Percentiles rank a stretch among this genome's conserved stretches.
These are phyloP conservation scores for Prunus fruticosa DNA, from an alignment of 306 rosid genomes.

Conservation along the genomic window DNA sequence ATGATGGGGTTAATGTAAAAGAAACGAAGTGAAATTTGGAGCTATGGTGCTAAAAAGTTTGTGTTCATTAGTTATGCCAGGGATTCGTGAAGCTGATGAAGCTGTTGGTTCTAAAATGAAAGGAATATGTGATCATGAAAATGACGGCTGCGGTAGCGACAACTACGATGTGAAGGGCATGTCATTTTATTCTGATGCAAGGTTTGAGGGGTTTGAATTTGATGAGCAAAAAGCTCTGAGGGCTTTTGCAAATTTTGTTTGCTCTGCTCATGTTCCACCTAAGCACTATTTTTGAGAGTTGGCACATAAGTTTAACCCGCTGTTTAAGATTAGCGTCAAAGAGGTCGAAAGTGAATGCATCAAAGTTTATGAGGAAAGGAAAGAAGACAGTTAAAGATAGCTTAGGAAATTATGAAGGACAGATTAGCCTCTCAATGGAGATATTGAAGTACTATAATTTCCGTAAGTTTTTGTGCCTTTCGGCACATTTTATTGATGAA, in stretches of 20 bases:
- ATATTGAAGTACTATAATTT: not conserved
- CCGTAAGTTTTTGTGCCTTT: not conserved
- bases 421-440: constrained; percentile 6
- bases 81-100: not conserved
- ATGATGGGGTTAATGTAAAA: too few species aligned
- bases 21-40: too few species aligned
- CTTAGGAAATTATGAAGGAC: constrained; percentile 1
- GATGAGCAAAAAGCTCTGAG: not conserved
- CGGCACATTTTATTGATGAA: constrained; percentile 13
- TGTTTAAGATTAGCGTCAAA: not conserved
- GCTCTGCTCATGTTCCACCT: not conserved
- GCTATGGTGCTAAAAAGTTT: not conserved
- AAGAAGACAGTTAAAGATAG: not conserved
- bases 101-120: not conserved
- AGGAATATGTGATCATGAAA: constrained; percentile 1
- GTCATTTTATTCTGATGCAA: not conserved
- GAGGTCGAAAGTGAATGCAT: not conserved
- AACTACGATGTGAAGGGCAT: not conserved
- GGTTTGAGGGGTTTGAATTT: not conserved
- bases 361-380: not conserved
- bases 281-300: not conserved
- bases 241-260: not conserved
- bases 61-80: not conserved
- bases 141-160: not conserved
- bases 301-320: not conserved